phyloP scores from a whole-genome alignment of 306 rosid genomes.

The Malus sylvestris region DNA sequence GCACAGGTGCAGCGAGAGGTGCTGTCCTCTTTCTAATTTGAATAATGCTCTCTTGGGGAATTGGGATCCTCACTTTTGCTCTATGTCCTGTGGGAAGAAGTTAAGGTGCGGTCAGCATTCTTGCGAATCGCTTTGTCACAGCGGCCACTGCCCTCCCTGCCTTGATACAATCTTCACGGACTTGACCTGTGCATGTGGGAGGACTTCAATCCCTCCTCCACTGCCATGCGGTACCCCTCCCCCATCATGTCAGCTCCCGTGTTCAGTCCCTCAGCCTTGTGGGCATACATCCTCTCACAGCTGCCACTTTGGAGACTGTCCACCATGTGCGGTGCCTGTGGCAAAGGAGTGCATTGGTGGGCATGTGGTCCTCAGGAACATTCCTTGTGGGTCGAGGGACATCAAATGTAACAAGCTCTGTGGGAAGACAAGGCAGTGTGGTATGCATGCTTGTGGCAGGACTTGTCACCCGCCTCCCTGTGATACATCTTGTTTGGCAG shows the following conservation, averaged over 20 bases:
- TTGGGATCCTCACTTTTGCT: constrained; percentile 90
- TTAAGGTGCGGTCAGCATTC: constrained; percentile 88
- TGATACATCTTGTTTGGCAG: constrained; percentile 35
- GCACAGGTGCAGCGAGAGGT: constrained; percentile 80
- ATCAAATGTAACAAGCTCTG: constrained; percentile 85
- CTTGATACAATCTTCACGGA: constrained; percentile 87
- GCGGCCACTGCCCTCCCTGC: constrained; percentile 93
- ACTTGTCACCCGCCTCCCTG: constrained; percentile 75
- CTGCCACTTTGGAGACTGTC: constrained; percentile 96
- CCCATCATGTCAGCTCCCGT: constrained; percentile 84
- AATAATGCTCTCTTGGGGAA: constrained; percentile 29
- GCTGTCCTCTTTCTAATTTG: constrained; percentile 69
- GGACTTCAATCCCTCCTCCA: constrained; percentile 85
- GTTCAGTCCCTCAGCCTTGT: constrained; percentile 80
- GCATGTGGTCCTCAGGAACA: constrained; percentile 84
- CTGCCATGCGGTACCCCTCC: constrained; percentile 78
- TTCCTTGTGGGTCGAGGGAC: constrained; percentile 91
- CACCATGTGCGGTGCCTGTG: constrained; percentile 86
- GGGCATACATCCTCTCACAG: constrained; percentile 83
- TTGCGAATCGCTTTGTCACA: constrained; percentile 77
- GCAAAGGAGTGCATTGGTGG: constrained; percentile 95
- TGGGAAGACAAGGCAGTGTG: constrained; percentile 90
- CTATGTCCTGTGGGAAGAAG: constrained; percentile 77
- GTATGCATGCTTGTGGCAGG: constrained; percentile 84
- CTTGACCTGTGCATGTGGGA: constrained; percentile 78